Evolutionary conservation across 2,329 filamentous ascomycete genomes (phyloP).

Genomic region (Orbilia oligospora): DNA sequence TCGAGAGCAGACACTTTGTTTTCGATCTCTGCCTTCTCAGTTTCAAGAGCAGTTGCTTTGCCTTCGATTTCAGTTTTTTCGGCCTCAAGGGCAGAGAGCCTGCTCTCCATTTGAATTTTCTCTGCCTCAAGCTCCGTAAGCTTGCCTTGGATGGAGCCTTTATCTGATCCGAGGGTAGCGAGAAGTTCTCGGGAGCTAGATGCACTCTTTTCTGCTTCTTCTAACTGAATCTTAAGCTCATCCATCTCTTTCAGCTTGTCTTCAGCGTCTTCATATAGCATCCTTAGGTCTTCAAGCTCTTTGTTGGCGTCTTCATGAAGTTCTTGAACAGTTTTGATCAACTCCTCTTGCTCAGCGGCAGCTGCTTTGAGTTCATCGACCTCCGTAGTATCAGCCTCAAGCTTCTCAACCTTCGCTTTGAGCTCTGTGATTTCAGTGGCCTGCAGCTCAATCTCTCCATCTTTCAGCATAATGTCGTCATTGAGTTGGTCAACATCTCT

Average conservation of each 20-base stretch:
- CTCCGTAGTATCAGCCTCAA: constrained; percentile 36
- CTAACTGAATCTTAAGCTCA: constrained; percentile 33
- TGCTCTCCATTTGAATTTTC: constrained; percentile 30
- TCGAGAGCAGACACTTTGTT: constrained; percentile 34
- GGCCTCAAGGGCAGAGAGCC: constrained; percentile 21
- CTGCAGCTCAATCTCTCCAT: constrained; percentile 47
- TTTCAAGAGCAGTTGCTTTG: constrained; percentile 4
- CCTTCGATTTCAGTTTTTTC: constrained; percentile 16
- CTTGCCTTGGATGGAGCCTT: constrained; percentile 41
- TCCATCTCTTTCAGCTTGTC: constrained; percentile 33
- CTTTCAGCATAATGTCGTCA: constrained; percentile 44
- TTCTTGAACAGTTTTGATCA: constrained; percentile 30
- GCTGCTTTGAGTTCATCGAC: constrained; percentile 37
- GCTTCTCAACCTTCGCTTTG: constrained; percentile 38
- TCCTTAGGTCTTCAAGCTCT: constrained; percentile 35
- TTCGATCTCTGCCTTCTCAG: constrained; percentile 42
- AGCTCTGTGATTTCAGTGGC: constrained; percentile 30
- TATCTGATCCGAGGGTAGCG: constrained; percentile 42
- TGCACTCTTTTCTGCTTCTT: constrained; percentile 41
- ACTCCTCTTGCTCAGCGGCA: constrained; percentile 29
- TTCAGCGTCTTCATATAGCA: constrained; percentile 50
- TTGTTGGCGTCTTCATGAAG: constrained; percentile 36
- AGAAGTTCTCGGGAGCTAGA: constrained; percentile 31
- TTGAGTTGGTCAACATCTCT: constrained; percentile 40
- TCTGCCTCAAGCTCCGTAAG: constrained; percentile 43